Percentiles rank a stretch among this genome's conserved stretches.
These are phyloP conservation scores for Hypomontagnella submonticulosa DNA, from an alignment of 495 filamentous ascomycete genomes.

Conservation along the genomic window DNA sequence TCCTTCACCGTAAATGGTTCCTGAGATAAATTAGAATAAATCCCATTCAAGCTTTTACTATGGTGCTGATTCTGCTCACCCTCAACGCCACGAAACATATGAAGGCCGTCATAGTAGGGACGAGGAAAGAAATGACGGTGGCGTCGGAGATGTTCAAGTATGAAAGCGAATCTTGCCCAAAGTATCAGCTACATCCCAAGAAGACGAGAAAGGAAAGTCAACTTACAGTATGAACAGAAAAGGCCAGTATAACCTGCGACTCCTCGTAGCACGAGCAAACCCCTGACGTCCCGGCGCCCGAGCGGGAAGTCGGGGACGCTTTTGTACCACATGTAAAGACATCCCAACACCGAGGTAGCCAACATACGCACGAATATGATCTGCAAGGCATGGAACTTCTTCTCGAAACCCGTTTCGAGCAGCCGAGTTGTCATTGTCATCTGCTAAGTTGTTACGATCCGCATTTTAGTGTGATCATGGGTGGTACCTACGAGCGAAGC, in stretches of 20 bases:
- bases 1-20: slow-evolving; percentile 78
- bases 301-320: slow-evolving; percentile 73
- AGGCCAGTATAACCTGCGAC: slow-evolving; percentile 78
- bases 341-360: slow-evolving; percentile 73
- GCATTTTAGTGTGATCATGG: not conserved
- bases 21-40: slow-evolving; percentile 25
- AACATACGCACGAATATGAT: slow-evolving; percentile 84
- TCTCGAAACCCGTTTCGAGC: slow-evolving; percentile 67
- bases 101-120: slow-evolving; percentile 78
- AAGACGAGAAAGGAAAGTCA: not conserved
- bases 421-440: slow-evolving; percentile 81
- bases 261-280: slow-evolving; percentile 71
- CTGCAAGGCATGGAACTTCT: slow-evolving; percentile 78
- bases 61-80: slow-evolving; percentile 40
- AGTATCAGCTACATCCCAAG: slow-evolving; percentile 2
- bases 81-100: slow-evolving; percentile 70
- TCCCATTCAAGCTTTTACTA: not conserved
- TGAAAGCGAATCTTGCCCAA: slow-evolving; percentile 69
- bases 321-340: slow-evolving; percentile 77
- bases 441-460: slow-evolving; percentile 13
- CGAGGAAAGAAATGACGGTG: slow-evolving; percentile 83
- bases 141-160: slow-evolving; percentile 84
- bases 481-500: slow-evolving; percentile 62
- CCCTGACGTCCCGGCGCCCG: slow-evolving; percentile 69
- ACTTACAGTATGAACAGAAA: slow-evolving; percentile 76